A percentile compares a stretch with the other conserved stretches of the same genome.
Conservation (phyloP, 2,329 filamentous ascomycete genomes). For the Parastagonospora nodorum region DNA sequence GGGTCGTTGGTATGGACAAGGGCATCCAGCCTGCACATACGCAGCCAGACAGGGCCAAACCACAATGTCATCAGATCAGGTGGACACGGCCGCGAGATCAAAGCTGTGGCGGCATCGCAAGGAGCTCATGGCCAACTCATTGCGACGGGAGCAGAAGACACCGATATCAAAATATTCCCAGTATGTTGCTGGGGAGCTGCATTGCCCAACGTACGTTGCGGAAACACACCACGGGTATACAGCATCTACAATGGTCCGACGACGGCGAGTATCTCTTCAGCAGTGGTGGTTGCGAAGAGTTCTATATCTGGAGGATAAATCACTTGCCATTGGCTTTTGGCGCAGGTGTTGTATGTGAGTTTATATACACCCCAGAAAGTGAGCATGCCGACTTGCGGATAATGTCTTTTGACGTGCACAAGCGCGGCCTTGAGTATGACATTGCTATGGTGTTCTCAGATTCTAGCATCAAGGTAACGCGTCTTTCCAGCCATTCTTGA, state of each 20-base stretch:
- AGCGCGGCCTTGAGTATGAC: slow-evolving; percentile 50
- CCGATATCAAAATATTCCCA: slow-evolving; percentile 75
- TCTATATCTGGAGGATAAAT: slow-evolving; percentile 79
- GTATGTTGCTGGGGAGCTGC: slow-evolving; percentile 40
- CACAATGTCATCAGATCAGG: slow-evolving; percentile 66
- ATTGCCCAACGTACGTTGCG: slow-evolving; percentile 69
- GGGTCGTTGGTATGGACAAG: slow-evolving; percentile 76
- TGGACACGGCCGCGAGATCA: slow-evolving; percentile 86
- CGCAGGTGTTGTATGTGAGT: slow-evolving; percentile 59
- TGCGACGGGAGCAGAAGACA: slow-evolving; percentile 74
- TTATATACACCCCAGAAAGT: slow-evolving; percentile 54
- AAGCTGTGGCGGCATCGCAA: slow-evolving; percentile 59
- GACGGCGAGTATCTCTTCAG: slow-evolving; percentile 76
- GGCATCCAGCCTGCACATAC: slow-evolving; percentile 60
- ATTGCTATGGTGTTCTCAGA: slow-evolving; percentile 83
- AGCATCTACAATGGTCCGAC: slow-evolving; percentile 75
- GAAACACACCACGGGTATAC: slow-evolving; percentile 81
- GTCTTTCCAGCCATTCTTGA: not conserved
- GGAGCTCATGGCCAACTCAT: slow-evolving; percentile 49
- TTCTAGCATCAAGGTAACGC: slow-evolving; percentile 68
- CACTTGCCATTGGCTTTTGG: slow-evolving; percentile 56
- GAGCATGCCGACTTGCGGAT: slow-evolving; percentile 74
- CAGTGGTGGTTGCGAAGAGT: slow-evolving; percentile 83
- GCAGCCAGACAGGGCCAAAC: slow-evolving; percentile 45
- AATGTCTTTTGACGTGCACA: slow-evolving; percentile 71